These are phyloP conservation scores for Cubamyces lactineus DNA, from an alignment of 768 basidiomycete species.

Conservation along the genomic window DNA sequence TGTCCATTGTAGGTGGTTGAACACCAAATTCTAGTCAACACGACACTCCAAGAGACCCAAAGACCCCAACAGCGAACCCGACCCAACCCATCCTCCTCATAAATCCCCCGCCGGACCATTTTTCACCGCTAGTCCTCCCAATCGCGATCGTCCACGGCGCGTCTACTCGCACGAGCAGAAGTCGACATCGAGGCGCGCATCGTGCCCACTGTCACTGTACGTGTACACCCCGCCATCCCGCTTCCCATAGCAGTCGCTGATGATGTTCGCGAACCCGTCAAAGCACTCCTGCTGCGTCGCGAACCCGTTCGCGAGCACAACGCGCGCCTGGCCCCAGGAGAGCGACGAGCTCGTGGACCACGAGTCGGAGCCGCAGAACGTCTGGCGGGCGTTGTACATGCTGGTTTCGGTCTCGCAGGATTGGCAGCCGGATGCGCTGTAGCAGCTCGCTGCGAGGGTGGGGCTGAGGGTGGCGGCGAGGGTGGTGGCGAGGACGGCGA, in stretches of 20 bases:
- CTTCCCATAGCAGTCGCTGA: slow-evolving; percentile 5
- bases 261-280: slow-evolving; percentile 7
- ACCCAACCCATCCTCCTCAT: too few species aligned
- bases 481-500: background rate
- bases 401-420: background rate
- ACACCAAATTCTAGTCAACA: too few species aligned
- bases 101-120: too few species aligned
- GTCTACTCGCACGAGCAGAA: slow-evolving; percentile 3
- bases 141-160: too few species aligned
- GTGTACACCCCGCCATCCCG: background rate
- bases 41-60: too few species aligned
- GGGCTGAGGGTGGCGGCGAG: background rate
- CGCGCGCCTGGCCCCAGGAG: background rate
- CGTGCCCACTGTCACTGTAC: background rate
- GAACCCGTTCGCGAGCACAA: slow-evolving; percentile 2
- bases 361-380: slow-evolving; percentile 1
- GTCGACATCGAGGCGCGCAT: background rate
- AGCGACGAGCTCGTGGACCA: background rate
- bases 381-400: background rate
- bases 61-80: too few species aligned
- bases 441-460: slow-evolving; percentile 5
- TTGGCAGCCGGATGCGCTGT: background rate
- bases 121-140: too few species aligned
- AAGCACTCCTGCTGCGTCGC: slow-evolving; percentile 8
- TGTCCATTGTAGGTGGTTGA: too few species aligned